Evolutionary conservation across 2,329 filamentous ascomycete species (phyloP).

Genomic region (Arthroderma sp.): DNA sequence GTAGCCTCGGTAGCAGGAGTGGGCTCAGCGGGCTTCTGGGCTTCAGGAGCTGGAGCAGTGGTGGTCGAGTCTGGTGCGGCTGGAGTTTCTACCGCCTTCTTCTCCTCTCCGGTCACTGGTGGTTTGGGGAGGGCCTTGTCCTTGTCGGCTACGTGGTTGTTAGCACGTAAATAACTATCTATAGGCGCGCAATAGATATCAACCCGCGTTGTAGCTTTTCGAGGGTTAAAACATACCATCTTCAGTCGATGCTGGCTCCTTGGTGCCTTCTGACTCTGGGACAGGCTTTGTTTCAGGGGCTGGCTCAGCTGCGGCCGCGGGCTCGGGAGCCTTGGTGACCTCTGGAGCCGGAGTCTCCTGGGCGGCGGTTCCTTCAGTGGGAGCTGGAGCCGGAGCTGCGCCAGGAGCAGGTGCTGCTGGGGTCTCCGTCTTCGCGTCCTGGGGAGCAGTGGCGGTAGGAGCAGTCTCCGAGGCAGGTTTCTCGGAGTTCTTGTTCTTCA

Average conservation of each 20-base stretch:
- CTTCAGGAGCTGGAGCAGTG: slow-evolving; percentile 9
- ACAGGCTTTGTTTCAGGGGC: slow-evolving; percentile 12
- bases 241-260: not conserved
- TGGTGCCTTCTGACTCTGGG: slow-evolving; percentile 21
- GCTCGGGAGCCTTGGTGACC: slow-evolving; percentile 11
- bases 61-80: slow-evolving; percentile 6
- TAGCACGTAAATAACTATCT: not conserved
- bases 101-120: not conserved
- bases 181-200: not conserved
- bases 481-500: slow-evolving; percentile 21
- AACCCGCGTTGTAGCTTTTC: not conserved
- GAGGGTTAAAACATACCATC: slow-evolving; percentile 13
- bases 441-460: slow-evolving; percentile 6
- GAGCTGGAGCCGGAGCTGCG: slow-evolving; percentile 10
- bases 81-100: not conserved
- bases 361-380: slow-evolving; percentile 10
- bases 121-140: not conserved
- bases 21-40: slow-evolving; percentile 7
- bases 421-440: slow-evolving; percentile 12
- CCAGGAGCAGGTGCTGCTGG: slow-evolving; percentile 11
- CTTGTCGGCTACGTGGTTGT: not conserved
- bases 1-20: slow-evolving; percentile 1
- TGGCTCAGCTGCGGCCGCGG: slow-evolving; percentile 1
- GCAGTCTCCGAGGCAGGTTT: slow-evolving; percentile 9
- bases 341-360: slow-evolving; percentile 3